Evolutionary conservation across 2,329 filamentous ascomycete species (phyloP).

Genomic region (Colletotrichum echinochloae): DNA sequence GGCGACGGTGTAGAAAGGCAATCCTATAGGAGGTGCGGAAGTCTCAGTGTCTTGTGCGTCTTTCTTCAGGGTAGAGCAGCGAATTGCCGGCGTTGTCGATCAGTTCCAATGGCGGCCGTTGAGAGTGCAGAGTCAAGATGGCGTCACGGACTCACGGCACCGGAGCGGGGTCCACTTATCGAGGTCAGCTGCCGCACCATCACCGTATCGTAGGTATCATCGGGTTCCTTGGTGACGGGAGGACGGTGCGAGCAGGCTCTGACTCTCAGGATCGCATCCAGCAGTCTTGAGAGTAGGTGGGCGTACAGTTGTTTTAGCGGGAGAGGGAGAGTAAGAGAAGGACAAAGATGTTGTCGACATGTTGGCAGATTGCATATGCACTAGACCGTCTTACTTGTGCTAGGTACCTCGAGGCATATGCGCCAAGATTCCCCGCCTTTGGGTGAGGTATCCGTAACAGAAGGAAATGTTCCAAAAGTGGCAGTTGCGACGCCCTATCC

Average conservation of each 20-base stretch:
- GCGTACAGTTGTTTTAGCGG: neutral
- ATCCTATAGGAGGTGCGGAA: constrained; percentile 4
- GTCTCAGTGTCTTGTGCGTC: constrained; percentile 1
- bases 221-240: neutral
- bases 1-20: neutral
- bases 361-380: neutral
- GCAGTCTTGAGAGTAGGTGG: neutral
- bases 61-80: neutral
- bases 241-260: neutral
- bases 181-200: constrained; percentile 22
- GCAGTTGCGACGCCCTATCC: constrained; percentile 1
- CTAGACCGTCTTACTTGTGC: neutral
- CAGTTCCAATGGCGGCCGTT: constrained; percentile 15
- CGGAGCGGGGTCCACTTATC: constrained; percentile 11
- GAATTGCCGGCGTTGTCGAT: neutral
- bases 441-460: neutral
- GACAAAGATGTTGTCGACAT: neutral
- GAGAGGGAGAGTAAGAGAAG: too few relatives aligned
- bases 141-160: constrained; percentile 18
- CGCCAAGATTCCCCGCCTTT: constrained; percentile 6
- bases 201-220: constrained; percentile 16
- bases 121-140: constrained; percentile 28
- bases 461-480: neutral
- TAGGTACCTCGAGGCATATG: neutral
- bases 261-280: neutral